These are phyloP conservation scores for Testicularia cyperi DNA, from an alignment of 1,284 basidiomycete species.

Conservation along the genomic window DNA sequence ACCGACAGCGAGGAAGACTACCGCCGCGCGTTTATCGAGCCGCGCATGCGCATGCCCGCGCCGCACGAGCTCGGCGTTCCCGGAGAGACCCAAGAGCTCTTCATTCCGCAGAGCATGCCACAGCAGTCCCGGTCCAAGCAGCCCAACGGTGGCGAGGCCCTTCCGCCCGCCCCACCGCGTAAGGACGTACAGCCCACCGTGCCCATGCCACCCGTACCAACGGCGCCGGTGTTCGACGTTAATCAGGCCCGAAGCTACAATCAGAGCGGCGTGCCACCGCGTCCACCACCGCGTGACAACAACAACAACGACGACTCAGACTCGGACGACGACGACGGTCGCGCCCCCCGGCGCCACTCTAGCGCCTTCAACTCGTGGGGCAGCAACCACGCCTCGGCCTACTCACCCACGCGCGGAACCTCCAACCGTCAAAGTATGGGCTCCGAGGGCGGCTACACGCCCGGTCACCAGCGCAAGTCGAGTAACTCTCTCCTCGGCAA, in stretches of 20 bases:
- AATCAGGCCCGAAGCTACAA: conserved; percentile 39
- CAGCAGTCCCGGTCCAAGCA: conserved; percentile 6
- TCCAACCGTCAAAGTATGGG: conserved; percentile 25
- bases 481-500: conserved; percentile 50
- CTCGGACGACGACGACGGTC: conserved; percentile 10
- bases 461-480: conserved; percentile 33
- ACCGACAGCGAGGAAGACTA: conserved; percentile 45
- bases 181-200: conserved; percentile 26
- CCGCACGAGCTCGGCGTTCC: conserved; percentile 36
- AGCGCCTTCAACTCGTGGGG: neutral
- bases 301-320: conserved; percentile 17
- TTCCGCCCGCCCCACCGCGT: conserved; percentile 8
- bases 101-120: conserved; percentile 35
- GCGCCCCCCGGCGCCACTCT: neutral
- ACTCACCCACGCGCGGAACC: conserved; percentile 24
- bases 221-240: conserved; percentile 37
- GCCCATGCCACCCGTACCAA: conserved; percentile 39
- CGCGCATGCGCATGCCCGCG: conserved; percentile 32
- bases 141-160: conserved; percentile 3
- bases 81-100: conserved; percentile 29
- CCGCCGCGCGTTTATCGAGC: conserved; percentile 37
- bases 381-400: conserved; percentile 1
- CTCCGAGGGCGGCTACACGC: conserved; percentile 28
- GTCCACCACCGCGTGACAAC: too few relatives aligned
- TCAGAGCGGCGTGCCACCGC: too few relatives aligned